phyloP scores from a whole-genome alignment of 140 eudicot genomes.

The Erigeron philadelphicus region DNA sequence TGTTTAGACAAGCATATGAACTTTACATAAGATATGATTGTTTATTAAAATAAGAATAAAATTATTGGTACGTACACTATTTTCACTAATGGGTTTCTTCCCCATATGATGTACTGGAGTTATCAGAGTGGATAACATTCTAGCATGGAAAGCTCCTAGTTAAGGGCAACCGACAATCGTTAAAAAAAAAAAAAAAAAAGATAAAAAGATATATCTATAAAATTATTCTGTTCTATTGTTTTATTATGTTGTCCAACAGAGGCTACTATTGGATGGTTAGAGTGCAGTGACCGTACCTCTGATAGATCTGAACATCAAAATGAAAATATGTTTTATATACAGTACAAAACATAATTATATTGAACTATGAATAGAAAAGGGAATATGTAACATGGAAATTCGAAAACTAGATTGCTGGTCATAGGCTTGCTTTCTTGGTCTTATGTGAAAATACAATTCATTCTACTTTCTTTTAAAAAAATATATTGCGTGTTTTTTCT shows the following conservation, averaged over 20 bases:
- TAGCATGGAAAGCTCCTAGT: no score
- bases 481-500: no score
- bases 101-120: no score
- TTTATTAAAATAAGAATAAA: no score
- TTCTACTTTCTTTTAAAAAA: not conserved
- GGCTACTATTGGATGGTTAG: constrained; percentile 10
- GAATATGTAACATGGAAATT: constrained; percentile 30
- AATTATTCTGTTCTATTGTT: not conserved
- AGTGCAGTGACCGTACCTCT: constrained; percentile 8
- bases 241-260: not conserved
- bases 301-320: constrained; percentile 24
- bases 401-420: constrained; percentile 12
- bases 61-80: no score
- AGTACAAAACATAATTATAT: not conserved
- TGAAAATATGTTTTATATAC: not conserved
- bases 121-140: no score
- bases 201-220: not conserved
- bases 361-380: constrained; percentile 21
- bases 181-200: no score
- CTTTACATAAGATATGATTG: no score
- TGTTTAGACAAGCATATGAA: no score
- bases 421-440: constrained; percentile 15
- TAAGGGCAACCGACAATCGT: no score
- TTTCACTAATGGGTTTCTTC: no score
- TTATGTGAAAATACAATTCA: not conserved